Evolutionary conservation across 2,329 filamentous ascomycete species (phyloP), one percentile per base, ranked within the genome.

Genomic region (Diplodia sapinea): DNA sequence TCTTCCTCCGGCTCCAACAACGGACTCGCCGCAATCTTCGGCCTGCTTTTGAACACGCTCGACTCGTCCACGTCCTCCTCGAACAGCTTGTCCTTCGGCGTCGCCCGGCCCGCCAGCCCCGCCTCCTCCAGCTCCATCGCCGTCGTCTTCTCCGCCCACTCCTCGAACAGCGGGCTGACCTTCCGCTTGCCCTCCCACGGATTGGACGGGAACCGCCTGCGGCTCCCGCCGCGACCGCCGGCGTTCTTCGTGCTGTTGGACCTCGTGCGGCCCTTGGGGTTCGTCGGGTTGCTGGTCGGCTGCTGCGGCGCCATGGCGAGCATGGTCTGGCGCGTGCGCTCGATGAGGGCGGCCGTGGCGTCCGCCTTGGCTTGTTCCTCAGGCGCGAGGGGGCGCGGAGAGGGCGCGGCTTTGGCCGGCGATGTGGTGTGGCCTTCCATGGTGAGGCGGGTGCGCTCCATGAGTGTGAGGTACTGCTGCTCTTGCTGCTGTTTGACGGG

Each of bases 291-390:
- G 43, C 43, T 47, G 43, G 17, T 47, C 7, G 66, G 43, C 70
- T 70, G 54, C 71, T 15, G 31, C 13, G 47, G 3, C 1, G 87
- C 85, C 56, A 86, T 82, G 3, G 88, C 83, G 0, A 89, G 87
- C 88, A 97, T 94, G 20, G 92, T 93, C 65, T 93, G 84, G 20
- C 91, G 88, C 0, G 94, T 96, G 57, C 93, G 89, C 74, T 96
- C 93, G 4, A 90, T 86, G 43, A 79, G 72, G 0, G 89, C 82
- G n/a, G 73, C 67, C 69, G 73, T 73, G 13, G 69, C 73, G 66
- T 82, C 69, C 68, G 47, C 75, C 68, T 74, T 73, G 52, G 68
- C 68, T 36, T 73, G 75, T 51, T 29, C 71, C 67, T 72, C 68
- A 73, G 76, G 72, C 66, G 73, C 75, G 29, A 73, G 40, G 20